Evolutionary conservation across 2,329 filamentous ascomycete genomes (phyloP).

Genomic region (Ophiocordyceps robertsii): DNA sequence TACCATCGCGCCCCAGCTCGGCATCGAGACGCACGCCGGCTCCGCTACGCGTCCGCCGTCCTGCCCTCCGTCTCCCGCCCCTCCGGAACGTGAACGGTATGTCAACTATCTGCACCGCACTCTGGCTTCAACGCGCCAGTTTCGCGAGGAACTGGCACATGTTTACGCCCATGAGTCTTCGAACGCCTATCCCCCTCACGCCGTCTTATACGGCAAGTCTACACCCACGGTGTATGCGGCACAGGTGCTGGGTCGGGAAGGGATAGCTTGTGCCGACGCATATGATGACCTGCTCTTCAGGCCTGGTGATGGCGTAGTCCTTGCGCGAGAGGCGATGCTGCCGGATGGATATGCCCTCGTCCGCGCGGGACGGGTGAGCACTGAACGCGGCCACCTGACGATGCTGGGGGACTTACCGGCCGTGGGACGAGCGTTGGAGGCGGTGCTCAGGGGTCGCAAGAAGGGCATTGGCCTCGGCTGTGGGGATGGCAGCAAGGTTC

Average conservation of each 20-base stretch:
- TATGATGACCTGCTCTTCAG: conserved; percentile 84
- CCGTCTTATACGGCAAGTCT: conserved; percentile 75
- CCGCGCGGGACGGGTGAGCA: conserved; percentile 60
- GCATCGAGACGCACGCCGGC: conserved; percentile 3
- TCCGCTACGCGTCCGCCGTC: conserved; percentile 8
- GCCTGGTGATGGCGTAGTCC: conserved; percentile 77
- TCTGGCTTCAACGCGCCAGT: conserved; percentile 55
- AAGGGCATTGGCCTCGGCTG: conserved; percentile 54
- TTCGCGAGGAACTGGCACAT: conserved; percentile 63
- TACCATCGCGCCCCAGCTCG: conserved; percentile 15
- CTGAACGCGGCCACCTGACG: conserved; percentile 76
- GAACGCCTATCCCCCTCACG: conserved; percentile 73
- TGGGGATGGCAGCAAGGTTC: background rate
- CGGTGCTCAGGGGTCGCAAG: conserved; percentile 50
- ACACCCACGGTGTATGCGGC: conserved; percentile 78
- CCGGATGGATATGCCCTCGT: conserved; percentile 67
- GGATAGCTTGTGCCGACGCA: conserved; percentile 60
- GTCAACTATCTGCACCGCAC: conserved; percentile 61
- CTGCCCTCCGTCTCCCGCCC: conserved; percentile 6
- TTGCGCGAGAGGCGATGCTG: conserved; percentile 75
- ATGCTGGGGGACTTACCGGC: conserved; percentile 74
- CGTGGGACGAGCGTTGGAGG: conserved; percentile 60
- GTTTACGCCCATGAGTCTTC: conserved; percentile 39
- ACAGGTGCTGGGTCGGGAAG: conserved; percentile 57
- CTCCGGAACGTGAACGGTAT: conserved; percentile 18